A percentile compares a stretch with the other conserved stretches of the same genome.
phyloP scores from a whole-genome alignment of 2,329 filamentous ascomycete species.

The Neopestalotiopsis sp. region DNA sequence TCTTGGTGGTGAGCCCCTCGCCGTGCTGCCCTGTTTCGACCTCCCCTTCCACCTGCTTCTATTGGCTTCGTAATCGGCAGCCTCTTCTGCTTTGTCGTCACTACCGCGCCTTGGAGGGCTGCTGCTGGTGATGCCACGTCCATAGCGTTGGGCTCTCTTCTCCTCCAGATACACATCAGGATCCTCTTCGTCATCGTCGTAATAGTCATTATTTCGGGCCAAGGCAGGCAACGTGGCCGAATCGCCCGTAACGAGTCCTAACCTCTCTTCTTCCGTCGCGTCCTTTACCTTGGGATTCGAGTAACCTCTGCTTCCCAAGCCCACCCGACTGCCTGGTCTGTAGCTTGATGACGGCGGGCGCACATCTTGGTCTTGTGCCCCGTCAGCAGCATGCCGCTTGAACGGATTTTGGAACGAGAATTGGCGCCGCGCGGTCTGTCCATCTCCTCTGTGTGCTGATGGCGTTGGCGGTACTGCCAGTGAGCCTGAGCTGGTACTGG shows the following conservation, averaged over 20 bases:
- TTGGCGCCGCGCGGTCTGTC: conserved; percentile 68
- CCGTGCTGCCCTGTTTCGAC: conserved; percentile 26
- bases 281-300: conserved; percentile 50
- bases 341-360: conserved; percentile 31
- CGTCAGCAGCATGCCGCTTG: conserved; percentile 53
- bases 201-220: conserved; percentile 41
- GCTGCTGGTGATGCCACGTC: conserved; percentile 46
- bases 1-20: conserved; percentile 29
- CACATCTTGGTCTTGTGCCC: conserved; percentile 33
- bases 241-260: conserved; percentile 84
- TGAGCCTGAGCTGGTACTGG: conserved; percentile 46
- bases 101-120: conserved; percentile 40
- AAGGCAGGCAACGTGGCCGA: conserved; percentile 42
- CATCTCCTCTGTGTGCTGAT: conserved; percentile 55
- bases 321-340: conserved; percentile 38
- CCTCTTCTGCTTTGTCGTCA: conserved; percentile 35
- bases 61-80: conserved; percentile 33
- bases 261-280: conserved; percentile 80
- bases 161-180: conserved; percentile 37
- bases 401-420: conserved; percentile 95
- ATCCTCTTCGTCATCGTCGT: conserved; percentile 39
- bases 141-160: conserved; percentile 41
- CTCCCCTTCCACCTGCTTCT: conserved; percentile 34
- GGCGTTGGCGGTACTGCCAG: conserved; percentile 56
- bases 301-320: conserved; percentile 45